phyloP scores from a whole-genome alignment of 2,329 filamentous ascomycete genomes.

The Pseudogymnoascus sp. region DNA sequence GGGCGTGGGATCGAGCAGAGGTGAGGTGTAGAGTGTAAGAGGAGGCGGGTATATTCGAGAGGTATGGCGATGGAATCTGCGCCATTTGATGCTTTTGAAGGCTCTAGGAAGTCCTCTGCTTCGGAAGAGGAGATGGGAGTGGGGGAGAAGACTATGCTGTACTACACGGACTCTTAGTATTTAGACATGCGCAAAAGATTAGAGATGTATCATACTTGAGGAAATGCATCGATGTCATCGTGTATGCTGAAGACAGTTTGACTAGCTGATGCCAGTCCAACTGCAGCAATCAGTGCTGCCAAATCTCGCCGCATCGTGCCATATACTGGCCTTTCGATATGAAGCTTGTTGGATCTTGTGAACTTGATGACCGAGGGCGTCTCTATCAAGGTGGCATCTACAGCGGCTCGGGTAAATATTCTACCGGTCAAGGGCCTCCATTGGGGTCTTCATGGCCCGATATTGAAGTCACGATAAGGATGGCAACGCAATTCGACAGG shows the following conservation, averaged over 20 bases:
- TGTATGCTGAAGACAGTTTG: slow-evolving; percentile 59
- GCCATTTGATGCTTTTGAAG: neutral
- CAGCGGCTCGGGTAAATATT: slow-evolving; percentile 1
- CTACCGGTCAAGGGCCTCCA: neutral
- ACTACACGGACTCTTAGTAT: slow-evolving; percentile 37
- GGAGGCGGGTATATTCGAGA: slow-evolving; percentile 1
- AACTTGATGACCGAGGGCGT: neutral
- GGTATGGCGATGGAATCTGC: neutral
- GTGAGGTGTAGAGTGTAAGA: slow-evolving; percentile 25
- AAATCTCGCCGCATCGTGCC: slow-evolving; percentile 27
- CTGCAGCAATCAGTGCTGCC: slow-evolving; percentile 23
- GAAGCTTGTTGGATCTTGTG: neutral
- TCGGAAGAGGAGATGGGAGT: slow-evolving; percentile 50
- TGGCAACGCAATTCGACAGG: neutral
- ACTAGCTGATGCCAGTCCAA: slow-evolving; percentile 37
- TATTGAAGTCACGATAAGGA: neutral
- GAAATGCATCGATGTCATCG: slow-evolving; percentile 63
- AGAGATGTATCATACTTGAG: slow-evolving; percentile 45
- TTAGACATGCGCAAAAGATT: neutral
- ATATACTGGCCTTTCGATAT: slow-evolving; percentile 16
- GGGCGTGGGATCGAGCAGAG: slow-evolving; percentile 59
- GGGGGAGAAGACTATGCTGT: slow-evolving; percentile 54
- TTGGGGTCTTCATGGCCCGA: neutral
- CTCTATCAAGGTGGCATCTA: slow-evolving; percentile 7
- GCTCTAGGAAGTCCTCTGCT: slow-evolving; percentile 37